phyloP scores from a whole-genome alignment of 148 eudicot genomes.

The Pharnaceum exiguum region DNA sequence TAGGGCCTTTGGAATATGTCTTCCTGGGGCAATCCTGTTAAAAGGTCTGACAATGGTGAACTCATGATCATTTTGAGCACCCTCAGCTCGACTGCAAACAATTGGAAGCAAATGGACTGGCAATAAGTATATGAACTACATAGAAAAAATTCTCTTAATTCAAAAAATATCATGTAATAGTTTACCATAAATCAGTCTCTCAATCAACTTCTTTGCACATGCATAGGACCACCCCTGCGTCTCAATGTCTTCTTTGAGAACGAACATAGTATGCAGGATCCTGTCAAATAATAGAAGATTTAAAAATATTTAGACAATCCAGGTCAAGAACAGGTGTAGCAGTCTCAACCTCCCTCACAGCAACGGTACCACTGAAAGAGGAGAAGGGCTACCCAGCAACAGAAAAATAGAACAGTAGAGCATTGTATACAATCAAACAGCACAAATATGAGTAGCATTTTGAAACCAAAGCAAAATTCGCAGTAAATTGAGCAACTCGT shows the following conservation, averaged over 20 bases:
- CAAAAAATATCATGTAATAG: neutral
- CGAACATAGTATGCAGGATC: constrained; percentile 83
- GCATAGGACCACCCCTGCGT: constrained; percentile 99
- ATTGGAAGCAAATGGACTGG: neutral
- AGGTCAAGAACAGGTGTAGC: too few relatives aligned
- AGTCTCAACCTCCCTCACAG: too few relatives aligned
- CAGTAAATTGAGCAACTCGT: too few relatives aligned
- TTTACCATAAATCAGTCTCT: constrained; percentile 88
- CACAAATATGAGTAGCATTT: too few relatives aligned
- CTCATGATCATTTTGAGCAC: constrained; percentile 95
- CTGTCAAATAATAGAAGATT: constrained; percentile 27
- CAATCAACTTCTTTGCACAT: constrained; percentile 96
- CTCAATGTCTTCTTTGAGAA: constrained; percentile 91
- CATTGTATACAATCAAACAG: too few relatives aligned
- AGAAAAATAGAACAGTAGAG: too few relatives aligned
- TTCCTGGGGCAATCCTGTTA: constrained; percentile 99
- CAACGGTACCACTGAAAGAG: too few relatives aligned
- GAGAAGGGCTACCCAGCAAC: too few relatives aligned
- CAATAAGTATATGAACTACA: neutral
- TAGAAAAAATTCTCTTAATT: neutral
- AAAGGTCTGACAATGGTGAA: constrained; percentile 96
- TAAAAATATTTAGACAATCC: too few relatives aligned
- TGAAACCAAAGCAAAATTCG: too few relatives aligned
- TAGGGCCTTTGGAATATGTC: too few relatives aligned
- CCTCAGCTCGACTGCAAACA: constrained; percentile 61